Evolutionary conservation across 768 basidiomycete species (phyloP), one percentile per base, ranked within the genome.

Genomic region (Tricholoma matsutake): DNA sequence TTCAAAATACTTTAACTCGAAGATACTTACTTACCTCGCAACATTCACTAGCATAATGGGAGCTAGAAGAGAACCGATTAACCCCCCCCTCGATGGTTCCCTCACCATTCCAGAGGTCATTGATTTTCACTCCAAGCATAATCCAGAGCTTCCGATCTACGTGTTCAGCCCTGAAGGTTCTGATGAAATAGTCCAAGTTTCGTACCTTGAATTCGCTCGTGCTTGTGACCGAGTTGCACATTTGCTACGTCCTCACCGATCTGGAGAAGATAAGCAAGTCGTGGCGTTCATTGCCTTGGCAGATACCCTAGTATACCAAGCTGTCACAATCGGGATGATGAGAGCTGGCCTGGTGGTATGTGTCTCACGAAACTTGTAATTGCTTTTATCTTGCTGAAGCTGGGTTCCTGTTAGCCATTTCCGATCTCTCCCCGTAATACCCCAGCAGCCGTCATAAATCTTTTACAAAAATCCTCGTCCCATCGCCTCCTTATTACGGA

Each of bases 381-480:
- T 25, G 22, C 3, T 3, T 25, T 25, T 25, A 25, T 25, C 32
- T 2, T 32, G 32, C 10, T 32, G 32, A 32, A 32, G 32, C 32
- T 32, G 10, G 14, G 2, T 14, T 31, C n/a, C 16, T 11, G 7
- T 6, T 57, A 79, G 79, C 77, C 78, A 16, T 77, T 74, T 58
- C 73, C 73, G 1, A 78, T 79, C 51, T 77, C 75, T n/a, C 75
- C 75, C 32, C 71, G 75, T 6, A 75, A 75, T 54, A 74, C 76
- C 0, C 67, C 77, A 1, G 69, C 69, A 3, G 76, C 71, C 1
- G 66, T 77, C 39, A 60, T 75, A 34, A 67, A 74, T 31, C 67
- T 80, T 31, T 63, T 83, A 55, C 71, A 67, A 49, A 70, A 75
- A 58, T 72, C 76, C 0, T 69, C 68, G 28, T 81, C 37, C 10